Evolutionary conservation across 1,139 yeast genomes (phyloP), one percentile per base, ranked within the genome.

Genomic region (Candida albicans): DNA sequence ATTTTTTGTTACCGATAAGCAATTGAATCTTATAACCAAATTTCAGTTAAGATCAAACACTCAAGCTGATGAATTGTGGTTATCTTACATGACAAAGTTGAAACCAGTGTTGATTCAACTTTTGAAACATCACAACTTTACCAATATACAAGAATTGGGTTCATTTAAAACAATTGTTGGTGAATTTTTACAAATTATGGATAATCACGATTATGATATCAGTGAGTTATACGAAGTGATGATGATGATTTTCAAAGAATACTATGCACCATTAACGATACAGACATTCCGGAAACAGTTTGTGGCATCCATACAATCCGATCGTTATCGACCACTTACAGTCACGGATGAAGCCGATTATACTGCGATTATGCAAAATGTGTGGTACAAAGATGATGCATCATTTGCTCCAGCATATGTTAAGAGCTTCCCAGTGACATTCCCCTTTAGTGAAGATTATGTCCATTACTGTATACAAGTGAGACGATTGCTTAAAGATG

Each of bases 401-500:
- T 58, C 70, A 43, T 73, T 72, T 58, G 67, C 73, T 6, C 73
- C 77, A 27, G 54, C 61, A 4, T 65, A 66, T 35, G 56, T 67
- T 37, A 50, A 56, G 41, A 25, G 18, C 2, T 62, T 87, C 58
- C 96, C 96, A 0, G 74, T 82, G n/a, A 75, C 82, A 2, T 72
- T 91, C 45, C 98, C 99, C 4, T 93, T 91, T 59, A 88, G 96
- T 47, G 87, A 87, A 47, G 82, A 89, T 52, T 91, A 89, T 56
- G 91, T 95, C 13, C 84, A 87, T 64, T 82, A 89, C 33, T 91
- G 97, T 62, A 79, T 87, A 26, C 84, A 87, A 37, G 66, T 88
- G 18, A 75, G 89, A 42, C 77, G 81, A 11, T 80, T 86, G 40
- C 36, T 42, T 8, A 75, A 79, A 33, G 81, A 81, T 48, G 74